Conservation (phyloP, 1,284 basidiomycete genomes). For the Kwoniella shivajii region DNA sequence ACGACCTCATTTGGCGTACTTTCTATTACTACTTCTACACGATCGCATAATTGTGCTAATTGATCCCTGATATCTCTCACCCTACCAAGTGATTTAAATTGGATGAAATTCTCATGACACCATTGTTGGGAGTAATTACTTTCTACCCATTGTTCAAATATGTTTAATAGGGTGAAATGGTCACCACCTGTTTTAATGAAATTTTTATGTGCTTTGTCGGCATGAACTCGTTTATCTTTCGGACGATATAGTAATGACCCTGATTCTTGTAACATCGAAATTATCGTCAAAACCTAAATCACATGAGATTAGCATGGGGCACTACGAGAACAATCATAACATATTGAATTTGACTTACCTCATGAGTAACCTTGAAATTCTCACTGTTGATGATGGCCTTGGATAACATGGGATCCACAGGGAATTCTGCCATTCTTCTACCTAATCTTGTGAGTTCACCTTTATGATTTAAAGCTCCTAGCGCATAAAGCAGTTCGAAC, state of each 20-base stretch:
- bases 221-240: conserved; percentile 94
- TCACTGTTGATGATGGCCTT: conserved; percentile 97
- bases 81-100: conserved; percentile 91
- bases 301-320: no score
- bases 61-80: conserved; percentile 96
- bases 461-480: conserved; percentile 93
- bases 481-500: conserved; percentile 88
- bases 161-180: conserved; percentile 94
- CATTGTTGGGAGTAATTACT: conserved; percentile 90
- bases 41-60: conserved; percentile 89
- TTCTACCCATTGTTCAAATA: conserved; percentile 99
- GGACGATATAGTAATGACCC: conserved; percentile 93
- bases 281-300: conserved; percentile 83
- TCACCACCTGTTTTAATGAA: conserved; percentile 95
- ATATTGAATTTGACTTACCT: conserved; percentile 60
- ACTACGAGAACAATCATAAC: neutral
- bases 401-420: conserved; percentile 95
- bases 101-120: conserved; percentile 95
- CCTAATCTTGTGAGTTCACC: conserved; percentile 96
- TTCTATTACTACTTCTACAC: conserved; percentile 89
- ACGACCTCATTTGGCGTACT: conserved; percentile 89
- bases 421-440: conserved; percentile 97
- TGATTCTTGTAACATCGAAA: conserved; percentile 96
- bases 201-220: conserved; percentile 94
- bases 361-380: conserved; percentile 91